Evolutionary conservation across 768 basidiomycete species (phyloP).

Genomic region (Wakefieldia striispora): DNA sequence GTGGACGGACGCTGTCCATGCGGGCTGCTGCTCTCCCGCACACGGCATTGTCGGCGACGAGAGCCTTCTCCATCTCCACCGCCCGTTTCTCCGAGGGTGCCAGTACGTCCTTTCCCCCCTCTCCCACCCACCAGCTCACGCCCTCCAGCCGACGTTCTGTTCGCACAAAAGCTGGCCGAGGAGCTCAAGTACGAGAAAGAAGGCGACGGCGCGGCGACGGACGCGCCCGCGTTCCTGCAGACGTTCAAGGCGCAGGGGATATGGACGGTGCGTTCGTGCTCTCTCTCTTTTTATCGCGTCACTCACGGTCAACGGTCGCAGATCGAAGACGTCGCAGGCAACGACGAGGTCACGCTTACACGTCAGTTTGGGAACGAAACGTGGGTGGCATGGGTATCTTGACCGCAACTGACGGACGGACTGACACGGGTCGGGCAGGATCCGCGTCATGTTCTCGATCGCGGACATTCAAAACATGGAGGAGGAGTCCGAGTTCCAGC

Average conservation of each 20-base stretch:
- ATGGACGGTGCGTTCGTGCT: constrained; percentile 59
- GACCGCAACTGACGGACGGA: background rate
- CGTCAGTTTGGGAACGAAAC: constrained; percentile 89
- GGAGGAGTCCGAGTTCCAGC: constrained; percentile 39
- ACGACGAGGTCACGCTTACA: constrained; percentile 79
- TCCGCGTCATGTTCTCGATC: constrained; percentile 91
- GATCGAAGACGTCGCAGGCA: constrained; percentile 68
- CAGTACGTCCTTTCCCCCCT: constrained; percentile 28
- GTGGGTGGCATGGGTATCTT: too few species aligned
- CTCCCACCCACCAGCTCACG: background rate
- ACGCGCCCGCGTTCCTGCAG: constrained; percentile 81
- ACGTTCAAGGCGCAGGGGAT: constrained; percentile 68
- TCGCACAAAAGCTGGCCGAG: constrained; percentile 71
- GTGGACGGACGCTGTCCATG: constrained; percentile 20
- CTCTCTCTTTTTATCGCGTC: too few species aligned
- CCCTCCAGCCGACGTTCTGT: constrained; percentile 62
- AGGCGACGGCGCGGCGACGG: constrained; percentile 36
- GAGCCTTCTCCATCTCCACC: constrained; percentile 42
- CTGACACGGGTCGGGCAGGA: constrained; percentile 30
- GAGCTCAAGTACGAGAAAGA: constrained; percentile 89
- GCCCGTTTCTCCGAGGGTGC: constrained; percentile 42
- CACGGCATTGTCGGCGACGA: constrained; percentile 24
- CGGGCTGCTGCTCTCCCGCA: constrained; percentile 10
- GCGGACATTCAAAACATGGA: constrained; percentile 68
- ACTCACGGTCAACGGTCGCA: constrained; percentile 21